Evolutionary conservation across 192 early-diverging fungal genomes (phyloP), one percentile per base, ranked within the genome.

Genomic region (Coemansia sp.): DNA sequence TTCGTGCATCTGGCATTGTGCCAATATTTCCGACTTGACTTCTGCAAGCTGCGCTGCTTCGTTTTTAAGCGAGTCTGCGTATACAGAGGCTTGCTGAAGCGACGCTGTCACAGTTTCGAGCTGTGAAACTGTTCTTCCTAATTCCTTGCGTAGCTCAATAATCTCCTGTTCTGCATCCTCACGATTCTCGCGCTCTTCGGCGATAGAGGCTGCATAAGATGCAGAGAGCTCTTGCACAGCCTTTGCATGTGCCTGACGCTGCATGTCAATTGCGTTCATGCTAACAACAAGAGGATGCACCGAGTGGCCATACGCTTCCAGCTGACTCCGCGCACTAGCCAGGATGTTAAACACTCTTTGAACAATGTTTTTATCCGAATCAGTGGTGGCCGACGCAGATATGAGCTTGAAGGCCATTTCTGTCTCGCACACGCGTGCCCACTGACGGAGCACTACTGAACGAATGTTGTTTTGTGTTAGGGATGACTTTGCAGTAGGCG

Each of bases 391-490:
- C 30, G 17, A 46, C 51, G n/a, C 39, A 25, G 8, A 25, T 24
- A 11, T 47, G 8, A 7, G n/a, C 63, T 21, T 41, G 1, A 57
- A 38, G 8, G 37, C 22, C n/a, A 49, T 45, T 17, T 49, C 62
- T 2, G 42, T 19, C 21, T 69, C 59, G 43, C 67, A 65, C 0
- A 39, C 38, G 17, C 64, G 64, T 21, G 54, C 53, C 73, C 73
- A 77, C 41, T 77, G 64, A 0, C 53, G 13, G 1, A 77, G 47
- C 23, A 77, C 50, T 1, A 53, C 55, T 2, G 30, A 25, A 8
- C 57, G 64, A 13, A 21, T 44, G 15, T 39, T 43, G n/a, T 13
- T 23, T n/a, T 14, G 19, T 45, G 37, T 45, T 19, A 34, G 47
- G 24, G 3, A 48, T 47, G n/a, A 44, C 14, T 7, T 46, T 51